Conservation (phyloP, 495 filamentous ascomycete species). For the Saxophila tyrrhenica region DNA sequence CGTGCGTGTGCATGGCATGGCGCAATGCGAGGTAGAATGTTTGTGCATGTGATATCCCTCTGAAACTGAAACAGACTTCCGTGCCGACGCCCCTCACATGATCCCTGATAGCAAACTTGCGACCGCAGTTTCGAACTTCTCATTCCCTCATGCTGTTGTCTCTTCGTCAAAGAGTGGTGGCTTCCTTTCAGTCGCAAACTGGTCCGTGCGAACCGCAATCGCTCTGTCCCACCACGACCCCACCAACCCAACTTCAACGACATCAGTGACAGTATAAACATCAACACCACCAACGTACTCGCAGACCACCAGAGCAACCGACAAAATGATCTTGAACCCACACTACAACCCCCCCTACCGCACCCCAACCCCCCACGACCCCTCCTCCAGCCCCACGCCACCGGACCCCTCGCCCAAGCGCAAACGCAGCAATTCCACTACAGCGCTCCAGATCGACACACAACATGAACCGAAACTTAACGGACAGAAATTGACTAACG, state of each 20-base stretch:
- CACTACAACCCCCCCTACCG: slow-evolving; percentile 1
- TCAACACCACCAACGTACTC: background rate
- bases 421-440: slow-evolving; percentile 2
- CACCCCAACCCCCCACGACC: slow-evolving; percentile 2
- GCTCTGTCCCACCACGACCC: too few species aligned
- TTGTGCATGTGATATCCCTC: background rate
- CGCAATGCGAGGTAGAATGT: background rate
- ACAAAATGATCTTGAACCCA: background rate
- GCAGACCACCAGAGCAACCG: background rate
- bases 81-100: too few species aligned
- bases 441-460: background rate
- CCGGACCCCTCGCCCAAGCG: slow-evolving; percentile 8
- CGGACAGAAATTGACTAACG: background rate
- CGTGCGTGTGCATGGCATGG: background rate
- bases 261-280: too few species aligned
- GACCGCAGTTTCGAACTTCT: too few species aligned
- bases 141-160: too few species aligned
- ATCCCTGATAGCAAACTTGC: too few species aligned
- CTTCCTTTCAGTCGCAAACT: too few species aligned
- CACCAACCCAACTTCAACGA: too few species aligned
- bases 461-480: background rate
- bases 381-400: too few species aligned
- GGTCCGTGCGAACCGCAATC: too few species aligned
- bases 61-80: too few species aligned
- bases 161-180: too few species aligned